A percentile compares a stretch with the other conserved stretches of the same genome.
Evolutionary conservation across 192 early-diverging fungal species (phyloP).

Genomic region (Coemansia sp.): DNA sequence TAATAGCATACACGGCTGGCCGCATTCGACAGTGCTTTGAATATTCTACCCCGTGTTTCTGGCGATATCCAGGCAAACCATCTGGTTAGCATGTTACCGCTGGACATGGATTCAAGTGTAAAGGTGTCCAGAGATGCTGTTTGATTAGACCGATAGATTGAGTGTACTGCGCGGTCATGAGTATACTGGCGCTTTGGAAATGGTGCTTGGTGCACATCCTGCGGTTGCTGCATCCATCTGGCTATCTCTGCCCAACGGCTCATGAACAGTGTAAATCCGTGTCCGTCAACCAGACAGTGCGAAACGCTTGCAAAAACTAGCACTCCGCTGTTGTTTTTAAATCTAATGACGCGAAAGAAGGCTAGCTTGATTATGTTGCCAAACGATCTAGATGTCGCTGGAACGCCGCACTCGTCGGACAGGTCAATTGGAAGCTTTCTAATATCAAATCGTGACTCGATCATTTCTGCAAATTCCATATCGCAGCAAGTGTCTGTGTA

Average conservation of each 20-base stretch:
- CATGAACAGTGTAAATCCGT: constrained; percentile 22
- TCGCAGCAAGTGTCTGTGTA: constrained; percentile 15
- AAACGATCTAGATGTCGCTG: neutral
- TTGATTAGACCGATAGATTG: neutral
- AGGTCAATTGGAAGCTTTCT: neutral
- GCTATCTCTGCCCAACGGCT: constrained; percentile 22
- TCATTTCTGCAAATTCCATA: constrained; percentile 2
- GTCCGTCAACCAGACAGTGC: constrained; percentile 23
- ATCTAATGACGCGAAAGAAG: constrained; percentile 9
- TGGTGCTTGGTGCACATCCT: neutral
- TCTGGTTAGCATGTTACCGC: neutral
- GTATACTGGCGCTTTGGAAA: neutral
- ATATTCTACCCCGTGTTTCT: constrained; percentile 2
- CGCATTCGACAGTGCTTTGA: neutral
- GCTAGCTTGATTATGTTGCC: constrained; percentile 12
- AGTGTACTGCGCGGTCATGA: neutral
- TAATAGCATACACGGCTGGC: constrained; percentile 1
- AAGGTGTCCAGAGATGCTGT: neutral
- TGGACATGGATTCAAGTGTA: neutral
- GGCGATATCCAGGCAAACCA: constrained; percentile 25
- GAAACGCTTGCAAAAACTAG: constrained; percentile 20
- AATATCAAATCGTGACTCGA: constrained; percentile 9
- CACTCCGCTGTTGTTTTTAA: constrained; percentile 25
- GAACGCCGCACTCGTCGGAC: neutral
- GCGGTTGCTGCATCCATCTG: constrained; percentile 7